A percentile compares a stretch with the other conserved stretches of the same genome.
Evolutionary conservation across 2,329 filamentous ascomycete species (phyloP).

Genomic region (Macroventuria anomochaeta): DNA sequence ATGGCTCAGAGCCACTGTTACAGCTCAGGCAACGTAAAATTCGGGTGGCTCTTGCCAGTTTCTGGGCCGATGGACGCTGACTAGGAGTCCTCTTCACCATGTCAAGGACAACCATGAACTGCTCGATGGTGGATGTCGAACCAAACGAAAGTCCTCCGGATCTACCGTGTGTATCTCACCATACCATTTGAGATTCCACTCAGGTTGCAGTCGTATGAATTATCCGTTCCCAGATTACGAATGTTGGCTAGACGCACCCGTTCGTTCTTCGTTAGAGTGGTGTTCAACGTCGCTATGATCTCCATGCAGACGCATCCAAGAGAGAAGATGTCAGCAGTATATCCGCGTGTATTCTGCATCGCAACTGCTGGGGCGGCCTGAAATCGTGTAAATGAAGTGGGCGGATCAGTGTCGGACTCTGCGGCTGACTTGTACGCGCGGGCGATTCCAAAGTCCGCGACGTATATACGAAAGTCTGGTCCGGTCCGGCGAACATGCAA

Average conservation of each 20-base stretch:
- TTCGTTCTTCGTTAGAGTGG: neutral
- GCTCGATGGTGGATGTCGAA: no score
- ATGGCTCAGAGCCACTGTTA: no score
- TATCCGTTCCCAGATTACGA: neutral
- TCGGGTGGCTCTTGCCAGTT: no score
- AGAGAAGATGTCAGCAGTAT: constrained; percentile 32
- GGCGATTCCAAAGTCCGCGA: constrained; percentile 22
- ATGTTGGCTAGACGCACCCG: neutral
- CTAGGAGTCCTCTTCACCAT: no score
- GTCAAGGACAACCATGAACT: no score
- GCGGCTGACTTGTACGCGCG: neutral
- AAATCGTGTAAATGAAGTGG: constrained; percentile 23
- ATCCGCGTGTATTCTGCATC: constrained; percentile 16
- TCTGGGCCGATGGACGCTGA: no score
- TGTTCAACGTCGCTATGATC: constrained; percentile 15
- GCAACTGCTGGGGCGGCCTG: constrained; percentile 38
- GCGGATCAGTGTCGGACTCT: constrained; percentile 5
- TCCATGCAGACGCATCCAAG: constrained; percentile 35
- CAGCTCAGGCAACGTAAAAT: no score
- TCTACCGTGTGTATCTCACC: no score
- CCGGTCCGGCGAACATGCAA: constrained; percentile 6
- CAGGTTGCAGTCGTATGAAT: no score
- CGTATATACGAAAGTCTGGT: constrained; percentile 1
- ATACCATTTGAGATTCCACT: no score
- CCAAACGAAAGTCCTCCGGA: no score